Evolutionary conservation across 768 basidiomycete genomes (phyloP), one percentile per base, ranked within the genome.

Genomic region (Tylopilus cervinicoccineus): DNA sequence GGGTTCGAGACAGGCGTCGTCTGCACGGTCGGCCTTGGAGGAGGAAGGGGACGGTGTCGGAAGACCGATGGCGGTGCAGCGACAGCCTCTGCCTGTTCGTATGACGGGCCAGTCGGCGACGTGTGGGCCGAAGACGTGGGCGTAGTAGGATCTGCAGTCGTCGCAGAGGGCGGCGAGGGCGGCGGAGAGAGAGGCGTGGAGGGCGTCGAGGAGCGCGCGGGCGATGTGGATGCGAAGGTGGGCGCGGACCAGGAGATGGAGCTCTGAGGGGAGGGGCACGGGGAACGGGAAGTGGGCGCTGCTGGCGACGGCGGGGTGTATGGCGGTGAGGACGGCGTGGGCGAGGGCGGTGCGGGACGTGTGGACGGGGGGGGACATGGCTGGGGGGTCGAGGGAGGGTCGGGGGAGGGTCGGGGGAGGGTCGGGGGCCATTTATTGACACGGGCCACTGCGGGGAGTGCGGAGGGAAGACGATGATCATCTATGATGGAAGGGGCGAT

Each of bases 91-190:
- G 7, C 62, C 65, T 33, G 58, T 62, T 39, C 67, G 71, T 45
- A 78, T 75, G 46, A 76, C 73, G 37, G 76, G 74, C 79, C 79
- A 81, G 38, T 75, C 70, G 60, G 75, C 78, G 9, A 80, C 66
- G 50, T 76, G 72, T 26, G 67, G 66, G 1, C 79, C 79, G 52
- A 74, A 81, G 22, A 81, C 76, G 48, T 79, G 76, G 19, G 75
- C 61, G 56, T 80, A 73, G 58, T 77, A 80, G 17, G 72, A 67
- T 53, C 70, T 65, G 61, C 77, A 79, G 48, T 79, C 73, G 28
- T 71, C 57, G 56, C 77, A 79, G 52, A 81, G 71, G 38, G 55
- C 48, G 3, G 51, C 29, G 38, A 69, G 60, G 8, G 62, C 17
- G 39, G 49, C 48, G 1, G 48, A 53, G 38, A 81, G 70, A 36